These are phyloP conservation scores for Podosphaera leucotricha DNA, from an alignment of 2,329 filamentous ascomycete genomes.

Conservation along the genomic window DNA sequence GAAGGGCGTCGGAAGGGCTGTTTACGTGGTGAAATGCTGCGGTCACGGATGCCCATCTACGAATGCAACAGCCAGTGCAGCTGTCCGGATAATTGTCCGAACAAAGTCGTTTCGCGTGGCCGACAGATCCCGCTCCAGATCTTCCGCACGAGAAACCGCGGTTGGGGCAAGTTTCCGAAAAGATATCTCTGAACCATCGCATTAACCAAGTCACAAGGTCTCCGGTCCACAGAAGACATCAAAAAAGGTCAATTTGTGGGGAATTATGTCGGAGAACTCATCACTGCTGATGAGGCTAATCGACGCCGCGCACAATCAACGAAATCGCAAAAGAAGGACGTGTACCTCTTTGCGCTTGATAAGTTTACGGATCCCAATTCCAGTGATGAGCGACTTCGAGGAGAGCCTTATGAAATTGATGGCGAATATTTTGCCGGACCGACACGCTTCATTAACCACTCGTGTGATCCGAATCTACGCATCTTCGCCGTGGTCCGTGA, in stretches of 20 bases:
- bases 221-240: conserved; percentile 40
- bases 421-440: conserved; percentile 60
- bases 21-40: conserved; percentile 26
- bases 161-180: conserved; percentile 37
- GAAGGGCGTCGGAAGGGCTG: conserved; percentile 27
- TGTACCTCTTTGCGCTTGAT: conserved; percentile 62
- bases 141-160: conserved; percentile 49
- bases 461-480: conserved; percentile 53
- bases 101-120: conserved; percentile 54
- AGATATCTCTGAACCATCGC: not conserved
- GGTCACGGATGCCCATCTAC: conserved; percentile 42
- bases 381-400: conserved; percentile 30
- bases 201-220: conserved; percentile 20
- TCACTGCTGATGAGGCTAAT: conserved; percentile 39
- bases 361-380: conserved; percentile 44
- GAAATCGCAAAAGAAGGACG: conserved; percentile 39
- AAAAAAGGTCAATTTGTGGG: conserved; percentile 58
- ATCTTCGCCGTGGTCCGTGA: conserved; percentile 64
- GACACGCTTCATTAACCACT: conserved; percentile 65
- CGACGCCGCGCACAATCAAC: conserved; percentile 33
- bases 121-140: conserved; percentile 49
- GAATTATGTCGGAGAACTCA: conserved; percentile 50
- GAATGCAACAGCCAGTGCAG: conserved; percentile 54
- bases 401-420: conserved; percentile 34
- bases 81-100: conserved; percentile 42